Conservation (phyloP, 164 flowering plant genomes). For the Warburgia ugandensis region DNA sequence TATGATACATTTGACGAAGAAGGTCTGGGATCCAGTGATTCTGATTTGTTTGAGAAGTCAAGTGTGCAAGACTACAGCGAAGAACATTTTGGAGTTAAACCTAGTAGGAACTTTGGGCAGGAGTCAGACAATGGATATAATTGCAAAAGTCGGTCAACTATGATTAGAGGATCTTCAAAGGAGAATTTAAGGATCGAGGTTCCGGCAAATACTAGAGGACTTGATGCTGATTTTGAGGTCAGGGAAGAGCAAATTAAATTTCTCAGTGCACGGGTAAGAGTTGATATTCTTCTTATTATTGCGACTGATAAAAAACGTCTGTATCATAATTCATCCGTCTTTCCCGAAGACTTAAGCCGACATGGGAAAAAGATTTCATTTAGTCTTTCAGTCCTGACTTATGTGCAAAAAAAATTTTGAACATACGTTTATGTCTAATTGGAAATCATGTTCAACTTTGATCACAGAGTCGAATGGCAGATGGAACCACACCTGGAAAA, state of each 20-base stretch:
- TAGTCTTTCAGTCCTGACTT: too few relatives aligned
- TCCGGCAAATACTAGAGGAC: constrained; percentile 29
- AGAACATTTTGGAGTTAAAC: constrained; percentile 19
- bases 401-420: too few relatives aligned
- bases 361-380: too few relatives aligned
- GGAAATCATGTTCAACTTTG: neutral
- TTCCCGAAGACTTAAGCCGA: too few relatives aligned
- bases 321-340: too few relatives aligned
- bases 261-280: neutral
- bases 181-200: constrained; percentile 48
- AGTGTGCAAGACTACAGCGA: constrained; percentile 15
- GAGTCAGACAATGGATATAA: constrained; percentile 1
- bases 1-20: constrained; percentile 39
- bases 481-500: constrained; percentile 14
- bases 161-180: constrained; percentile 37
- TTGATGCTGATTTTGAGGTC: constrained; percentile 21
- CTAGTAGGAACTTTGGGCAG: constrained; percentile 2
- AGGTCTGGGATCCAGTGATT: constrained; percentile 18
- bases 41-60: constrained; percentile 23
- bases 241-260: constrained; percentile 3
- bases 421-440: too few relatives aligned
- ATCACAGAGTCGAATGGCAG: constrained; percentile 22
- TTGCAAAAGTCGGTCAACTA: constrained; percentile 11
- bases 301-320: too few relatives aligned
- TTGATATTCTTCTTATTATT: too few relatives aligned